These are phyloP conservation scores for Geotrichum candidum DNA, from an alignment of 1,139 yeast species.

Conservation along the genomic window DNA sequence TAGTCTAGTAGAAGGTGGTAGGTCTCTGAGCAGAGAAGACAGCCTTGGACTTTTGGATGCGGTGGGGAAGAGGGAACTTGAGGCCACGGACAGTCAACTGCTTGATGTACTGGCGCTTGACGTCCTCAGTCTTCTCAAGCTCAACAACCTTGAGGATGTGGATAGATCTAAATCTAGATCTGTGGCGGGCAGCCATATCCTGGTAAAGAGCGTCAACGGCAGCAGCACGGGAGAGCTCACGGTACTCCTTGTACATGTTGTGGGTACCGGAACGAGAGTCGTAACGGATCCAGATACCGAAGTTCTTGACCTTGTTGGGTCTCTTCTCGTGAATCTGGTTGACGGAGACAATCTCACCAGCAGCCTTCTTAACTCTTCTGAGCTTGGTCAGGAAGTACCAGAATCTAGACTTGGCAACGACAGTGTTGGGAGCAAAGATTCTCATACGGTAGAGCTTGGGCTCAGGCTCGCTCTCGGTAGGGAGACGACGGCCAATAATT, in stretches of 20 bases:
- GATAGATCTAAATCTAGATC: conserved; percentile 99
- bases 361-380: conserved; percentile 99
- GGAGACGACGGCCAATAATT: conserved; percentile 99
- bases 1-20: conserved; percentile 82
- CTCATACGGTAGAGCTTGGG: conserved; percentile 99
- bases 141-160: conserved; percentile 96
- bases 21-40: conserved; percentile 91
- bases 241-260: conserved; percentile 99
- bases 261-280: conserved; percentile 99
- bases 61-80: conserved; percentile 99
- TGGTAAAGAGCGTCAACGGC: conserved; percentile 99
- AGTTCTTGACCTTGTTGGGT: conserved; percentile 99
- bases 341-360: conserved; percentile 97
- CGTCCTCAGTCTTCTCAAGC: conserved; percentile 94
- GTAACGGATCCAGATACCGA: conserved; percentile 99
- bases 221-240: conserved; percentile 98
- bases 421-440: conserved; percentile 98
- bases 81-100: conserved; percentile 94
- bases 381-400: conserved; percentile 99
- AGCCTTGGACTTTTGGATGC: conserved; percentile 87
- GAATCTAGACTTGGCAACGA: conserved; percentile 99
- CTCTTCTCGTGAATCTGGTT: conserved; percentile 87
- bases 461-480: conserved; percentile 97
- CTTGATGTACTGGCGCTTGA: conserved; percentile 98
- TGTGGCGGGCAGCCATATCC: conserved; percentile 99